These are phyloP conservation scores for Cladophialophora immunda DNA, from an alignment of 2,329 filamentous ascomycete species.

Conservation along the genomic window DNA sequence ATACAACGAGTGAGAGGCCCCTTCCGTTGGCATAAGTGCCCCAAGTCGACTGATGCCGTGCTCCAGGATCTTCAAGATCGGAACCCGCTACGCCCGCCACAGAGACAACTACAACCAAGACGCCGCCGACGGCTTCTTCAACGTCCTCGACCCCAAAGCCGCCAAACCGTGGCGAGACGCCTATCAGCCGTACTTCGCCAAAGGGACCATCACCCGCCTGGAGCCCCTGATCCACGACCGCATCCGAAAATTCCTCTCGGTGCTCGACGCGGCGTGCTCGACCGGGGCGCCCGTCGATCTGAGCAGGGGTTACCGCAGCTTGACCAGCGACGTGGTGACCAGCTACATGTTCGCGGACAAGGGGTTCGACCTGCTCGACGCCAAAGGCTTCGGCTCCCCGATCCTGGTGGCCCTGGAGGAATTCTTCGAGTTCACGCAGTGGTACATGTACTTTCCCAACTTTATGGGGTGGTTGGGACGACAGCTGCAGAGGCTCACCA, in stretches of 20 bases:
- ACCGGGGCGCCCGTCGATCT: slow-evolving; percentile 21
- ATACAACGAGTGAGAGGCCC: slow-evolving; percentile 19
- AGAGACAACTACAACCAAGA: slow-evolving; percentile 24
- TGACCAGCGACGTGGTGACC: slow-evolving; percentile 23
- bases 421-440: slow-evolving; percentile 16
- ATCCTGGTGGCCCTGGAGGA: slow-evolving; percentile 23
- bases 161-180: slow-evolving; percentile 31
- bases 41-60: background rate
- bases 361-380: slow-evolving; percentile 16
- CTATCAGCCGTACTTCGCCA: slow-evolving; percentile 46
- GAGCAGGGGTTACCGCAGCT: slow-evolving; percentile 22
- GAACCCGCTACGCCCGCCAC: slow-evolving; percentile 23
- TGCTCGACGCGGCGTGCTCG: slow-evolving; percentile 10
- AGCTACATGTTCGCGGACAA: slow-evolving; percentile 28
- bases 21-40: background rate
- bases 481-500: slow-evolving; percentile 17
- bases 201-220: slow-evolving; percentile 42
- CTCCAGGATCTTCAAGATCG: slow-evolving; percentile 29
- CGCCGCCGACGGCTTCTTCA: slow-evolving; percentile 21
- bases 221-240: slow-evolving; percentile 43
- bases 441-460: slow-evolving; percentile 23
- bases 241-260: slow-evolving; percentile 30
- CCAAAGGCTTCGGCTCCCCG: slow-evolving; percentile 15
- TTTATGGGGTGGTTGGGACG: slow-evolving; percentile 17
- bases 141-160: slow-evolving; percentile 17